Conservation (phyloP, 2,329 filamentous ascomycete species). For the Didymella keratinophila region DNA sequence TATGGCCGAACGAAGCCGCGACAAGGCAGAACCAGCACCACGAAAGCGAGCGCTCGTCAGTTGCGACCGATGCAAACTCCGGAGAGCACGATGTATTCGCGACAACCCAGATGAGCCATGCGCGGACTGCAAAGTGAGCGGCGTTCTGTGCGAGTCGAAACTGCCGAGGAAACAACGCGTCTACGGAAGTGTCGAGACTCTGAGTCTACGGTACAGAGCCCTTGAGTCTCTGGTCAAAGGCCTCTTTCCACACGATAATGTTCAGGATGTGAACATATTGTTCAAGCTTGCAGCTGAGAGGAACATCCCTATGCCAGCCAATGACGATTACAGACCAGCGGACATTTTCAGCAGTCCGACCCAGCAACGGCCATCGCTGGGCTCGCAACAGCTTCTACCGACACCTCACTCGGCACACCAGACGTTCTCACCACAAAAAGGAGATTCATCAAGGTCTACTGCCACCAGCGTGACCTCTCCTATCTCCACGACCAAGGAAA, state of each 20-base stretch:
- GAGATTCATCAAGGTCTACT: conserved; percentile 18
- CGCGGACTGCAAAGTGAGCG: conserved; percentile 51
- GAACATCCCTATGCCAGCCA: conserved; percentile 50
- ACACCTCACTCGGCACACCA: conserved; percentile 7
- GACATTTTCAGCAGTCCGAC: conserved; percentile 33
- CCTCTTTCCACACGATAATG: conserved; percentile 52
- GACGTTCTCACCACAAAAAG: conserved; percentile 16
- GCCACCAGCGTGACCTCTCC: conserved; percentile 15
- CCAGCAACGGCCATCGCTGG: conserved; percentile 13
- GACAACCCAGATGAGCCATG: conserved; percentile 44
- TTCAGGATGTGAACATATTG: conserved; percentile 50
- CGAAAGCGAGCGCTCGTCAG: conserved; percentile 43
- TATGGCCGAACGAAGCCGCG: conserved; percentile 21
- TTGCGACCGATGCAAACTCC: conserved; percentile 43
- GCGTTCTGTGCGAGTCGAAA: conserved; percentile 54
- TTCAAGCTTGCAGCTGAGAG: conserved; percentile 52
- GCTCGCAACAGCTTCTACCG: conserved; percentile 16
- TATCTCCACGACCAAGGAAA: conserved; percentile 19
- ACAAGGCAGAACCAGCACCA: conserved; percentile 29
- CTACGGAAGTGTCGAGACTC: conserved; percentile 57
- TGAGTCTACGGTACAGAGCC: conserved; percentile 54
- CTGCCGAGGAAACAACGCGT: conserved; percentile 56
- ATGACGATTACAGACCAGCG: conserved; percentile 37
- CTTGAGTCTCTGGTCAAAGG: conserved; percentile 54
- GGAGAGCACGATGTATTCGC: conserved; percentile 42